phyloP scores from a whole-genome alignment of 352 stramenopile genomes.

The Blastocystis sp. region DNA sequence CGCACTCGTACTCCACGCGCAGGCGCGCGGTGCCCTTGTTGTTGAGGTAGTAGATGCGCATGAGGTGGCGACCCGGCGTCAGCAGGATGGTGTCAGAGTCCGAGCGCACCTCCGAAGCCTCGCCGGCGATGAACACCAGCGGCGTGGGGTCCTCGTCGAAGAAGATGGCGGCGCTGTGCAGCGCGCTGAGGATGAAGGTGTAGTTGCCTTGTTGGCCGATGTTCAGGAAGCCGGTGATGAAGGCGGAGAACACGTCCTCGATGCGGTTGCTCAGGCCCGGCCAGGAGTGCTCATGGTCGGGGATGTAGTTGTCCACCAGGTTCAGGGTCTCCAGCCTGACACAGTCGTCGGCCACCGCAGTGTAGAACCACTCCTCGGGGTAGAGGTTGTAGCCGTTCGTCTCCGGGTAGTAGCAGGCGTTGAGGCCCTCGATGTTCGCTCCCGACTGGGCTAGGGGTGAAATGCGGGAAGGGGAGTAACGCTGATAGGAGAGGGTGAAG shows the following conservation, averaged over 20 bases:
- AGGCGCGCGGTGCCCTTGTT: background rate
- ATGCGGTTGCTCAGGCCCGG: slow-evolving; percentile 20
- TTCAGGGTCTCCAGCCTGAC: background rate
- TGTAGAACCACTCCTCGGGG: slow-evolving; percentile 9
- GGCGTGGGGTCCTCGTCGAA: slow-evolving; percentile 1
- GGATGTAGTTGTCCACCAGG: background rate
- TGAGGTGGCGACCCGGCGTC: slow-evolving; percentile 12
- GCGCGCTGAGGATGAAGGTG: background rate
- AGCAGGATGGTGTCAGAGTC: background rate
- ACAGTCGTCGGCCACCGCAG: background rate
- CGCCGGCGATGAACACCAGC: background rate
- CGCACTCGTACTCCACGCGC: background rate
- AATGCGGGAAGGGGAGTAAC: background rate
- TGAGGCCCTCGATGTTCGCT: background rate
- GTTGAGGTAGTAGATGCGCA: slow-evolving; percentile 19
- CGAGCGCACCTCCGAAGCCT: background rate
- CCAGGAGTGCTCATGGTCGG: slow-evolving; percentile 13
- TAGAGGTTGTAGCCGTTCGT: background rate
- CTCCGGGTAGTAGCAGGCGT: background rate
- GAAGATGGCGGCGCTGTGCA: background rate
- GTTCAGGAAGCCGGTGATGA: slow-evolving; percentile 17
- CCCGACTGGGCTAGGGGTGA: background rate
- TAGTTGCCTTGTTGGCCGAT: slow-evolving; percentile 1
- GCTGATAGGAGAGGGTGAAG: background rate
- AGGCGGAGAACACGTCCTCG: background rate